Evolutionary conservation across 1,284 basidiomycete species (phyloP).

Genomic region (Malassezia obtusa): DNA sequence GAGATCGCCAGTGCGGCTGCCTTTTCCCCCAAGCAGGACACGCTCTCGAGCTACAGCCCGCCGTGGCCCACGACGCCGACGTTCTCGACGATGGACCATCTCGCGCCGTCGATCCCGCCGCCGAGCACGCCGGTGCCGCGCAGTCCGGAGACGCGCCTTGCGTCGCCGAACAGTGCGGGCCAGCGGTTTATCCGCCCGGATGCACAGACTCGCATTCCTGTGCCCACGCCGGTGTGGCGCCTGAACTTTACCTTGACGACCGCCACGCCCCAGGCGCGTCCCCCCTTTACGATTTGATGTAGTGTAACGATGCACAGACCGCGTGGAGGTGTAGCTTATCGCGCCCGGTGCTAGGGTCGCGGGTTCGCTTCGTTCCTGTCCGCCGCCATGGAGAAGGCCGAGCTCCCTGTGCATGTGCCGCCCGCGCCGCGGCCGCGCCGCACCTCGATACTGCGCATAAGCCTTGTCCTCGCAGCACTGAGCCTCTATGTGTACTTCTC

Average conservation of each 20-base stretch:
- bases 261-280: not conserved
- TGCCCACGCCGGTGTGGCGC: conserved; percentile 13
- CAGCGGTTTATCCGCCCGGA: conserved; percentile 8
- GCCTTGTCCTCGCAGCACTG: too few relatives aligned
- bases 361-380: not conserved
- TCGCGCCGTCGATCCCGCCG: conserved; percentile 14
- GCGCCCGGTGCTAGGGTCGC: too few relatives aligned
- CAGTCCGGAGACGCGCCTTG: conserved; percentile 4
- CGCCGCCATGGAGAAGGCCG: not conserved
- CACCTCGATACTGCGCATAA: not conserved
- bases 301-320: conserved; percentile 2
- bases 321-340: conserved; percentile 2
- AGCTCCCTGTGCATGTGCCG: not conserved
- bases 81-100: not conserved
- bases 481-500: not conserved
- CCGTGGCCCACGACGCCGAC: not conserved
- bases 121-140: conserved; percentile 13
- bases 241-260: conserved; percentile 11
- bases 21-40: not conserved
- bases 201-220: conserved; percentile 10
- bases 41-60: not conserved
- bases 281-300: conserved; percentile 13
- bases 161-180: conserved; percentile 1
- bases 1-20: not conserved
- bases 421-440: not conserved